Base-by-base conservation (phyloP, 768 basidiomycete genomes). In the Amanita rubescens region DNA sequence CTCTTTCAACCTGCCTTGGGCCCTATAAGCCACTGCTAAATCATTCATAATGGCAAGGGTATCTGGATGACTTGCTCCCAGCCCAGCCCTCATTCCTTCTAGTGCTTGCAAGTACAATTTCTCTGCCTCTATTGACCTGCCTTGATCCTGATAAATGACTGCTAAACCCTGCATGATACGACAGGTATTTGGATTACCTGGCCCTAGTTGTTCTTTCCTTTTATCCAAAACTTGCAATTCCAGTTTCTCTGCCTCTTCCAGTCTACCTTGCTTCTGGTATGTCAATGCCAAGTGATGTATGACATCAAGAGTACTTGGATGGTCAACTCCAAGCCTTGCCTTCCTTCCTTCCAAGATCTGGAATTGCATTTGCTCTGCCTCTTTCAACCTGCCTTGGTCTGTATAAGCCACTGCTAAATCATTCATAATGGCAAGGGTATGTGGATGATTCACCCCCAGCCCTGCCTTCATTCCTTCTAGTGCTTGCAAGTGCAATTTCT, bases 71-170 rank as follows among this genome's bases (percentile, higher is more conserved):
- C 22, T 20, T 17, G 42, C n/a, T 12, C 25, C 42, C 14, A 44
- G 42, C 20, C 22, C 2, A 17, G 14, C 20, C 25, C 5, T 44
- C 22, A 20, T 17, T 15, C n/a, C 37, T n/a, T 38, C 37, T 17
- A 38, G 15, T 38, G 19, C 37, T 17, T 38, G 12, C 34, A 43
- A 20, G 10, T 43, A 19, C 11, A 43, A 19, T 19, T 43, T 19
- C 8, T 43, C 41, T 43, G 41, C 41, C 17, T 43, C 17, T 19
- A n/a, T 24, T 19, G 15, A 43, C 41, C 20, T 45, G n/a, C 17
- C 17, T 9, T 41, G 39, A 41, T 9, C 10, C 17, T 20, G 15
- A 41, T 55, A 39, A 53, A 7, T 53, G 48, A 52, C 46, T 59
- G 58, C 32, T 30, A 45, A 11, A 17, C 27, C 27, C 3, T 15